These are phyloP conservation scores for Sergeia podlipaevii DNA, from an alignment of 208 protist genomes.

Conservation along the genomic window DNA sequence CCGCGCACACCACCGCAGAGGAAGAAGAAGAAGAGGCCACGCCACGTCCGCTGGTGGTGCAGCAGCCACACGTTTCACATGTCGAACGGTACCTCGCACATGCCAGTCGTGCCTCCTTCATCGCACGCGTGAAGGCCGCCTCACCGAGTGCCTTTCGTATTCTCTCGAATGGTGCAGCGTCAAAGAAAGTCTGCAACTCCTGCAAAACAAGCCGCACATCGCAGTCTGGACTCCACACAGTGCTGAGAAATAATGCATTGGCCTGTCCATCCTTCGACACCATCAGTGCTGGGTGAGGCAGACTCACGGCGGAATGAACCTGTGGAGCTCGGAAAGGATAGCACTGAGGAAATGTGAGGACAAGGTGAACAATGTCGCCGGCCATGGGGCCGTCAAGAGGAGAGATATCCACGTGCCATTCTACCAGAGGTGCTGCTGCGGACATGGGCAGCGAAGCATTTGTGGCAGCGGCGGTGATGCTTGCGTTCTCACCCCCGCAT, in stretches of 20 bases:
- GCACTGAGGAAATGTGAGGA: constrained; percentile 26
- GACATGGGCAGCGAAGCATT: background rate
- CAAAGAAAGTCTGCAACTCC: constrained; percentile 32
- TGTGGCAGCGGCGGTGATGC: background rate
- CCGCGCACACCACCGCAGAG: no score
- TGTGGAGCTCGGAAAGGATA: constrained; percentile 47
- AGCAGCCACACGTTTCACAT: constrained; percentile 7
- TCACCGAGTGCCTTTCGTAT: constrained; percentile 19
- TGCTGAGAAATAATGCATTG: constrained; percentile 36
- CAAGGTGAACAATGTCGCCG: constrained; percentile 30
- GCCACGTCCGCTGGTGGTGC: constrained; percentile 5
- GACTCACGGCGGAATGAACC: constrained; percentile 27
- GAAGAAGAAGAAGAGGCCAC: constrained; percentile 10
- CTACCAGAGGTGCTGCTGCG: background rate
- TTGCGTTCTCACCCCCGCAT: background rate
- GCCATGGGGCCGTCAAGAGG: constrained; percentile 42
- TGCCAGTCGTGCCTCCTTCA: constrained; percentile 11
- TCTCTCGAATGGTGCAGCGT: constrained; percentile 20
- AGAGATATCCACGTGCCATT: constrained; percentile 38
- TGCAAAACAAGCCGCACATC: constrained; percentile 15
- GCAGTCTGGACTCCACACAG: constrained; percentile 21
- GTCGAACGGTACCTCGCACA: constrained; percentile 3
- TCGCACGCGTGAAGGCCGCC: constrained; percentile 18
- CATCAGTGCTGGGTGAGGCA: constrained; percentile 31
- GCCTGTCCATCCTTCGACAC: constrained; percentile 25